These are phyloP conservation scores for Taiwanofungus camphoratus DNA, from an alignment of 1,284 basidiomycete genomes.

Conservation along the genomic window DNA sequence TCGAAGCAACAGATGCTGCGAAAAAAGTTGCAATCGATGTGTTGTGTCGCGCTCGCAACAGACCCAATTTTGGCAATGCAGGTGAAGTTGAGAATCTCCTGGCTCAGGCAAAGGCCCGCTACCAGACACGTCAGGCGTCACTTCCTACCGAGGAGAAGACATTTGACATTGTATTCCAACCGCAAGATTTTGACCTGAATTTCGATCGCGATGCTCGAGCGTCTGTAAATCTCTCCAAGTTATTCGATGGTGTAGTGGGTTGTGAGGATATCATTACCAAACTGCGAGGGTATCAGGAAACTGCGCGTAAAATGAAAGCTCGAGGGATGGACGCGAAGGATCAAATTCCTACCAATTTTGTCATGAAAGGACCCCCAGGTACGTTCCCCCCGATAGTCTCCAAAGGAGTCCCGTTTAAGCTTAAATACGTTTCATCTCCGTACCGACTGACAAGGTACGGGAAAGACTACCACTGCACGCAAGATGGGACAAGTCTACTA, in stretches of 20 bases:
- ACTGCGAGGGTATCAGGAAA: constrained; percentile 45
- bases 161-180: constrained; percentile 43
- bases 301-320: constrained; percentile 38
- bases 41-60: constrained; percentile 43
- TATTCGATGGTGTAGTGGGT: constrained; percentile 60
- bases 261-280: constrained; percentile 46
- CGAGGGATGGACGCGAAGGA: constrained; percentile 31
- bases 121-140: constrained; percentile 38
- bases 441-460: constrained; percentile 25
- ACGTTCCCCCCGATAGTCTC: too few species aligned
- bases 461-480: constrained; percentile 39
- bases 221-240: constrained; percentile 41
- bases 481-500: constrained; percentile 51
- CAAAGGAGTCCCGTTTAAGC: not conserved
- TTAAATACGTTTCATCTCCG: not conserved
- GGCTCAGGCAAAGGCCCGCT: constrained; percentile 44
- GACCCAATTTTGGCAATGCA: constrained; percentile 63
- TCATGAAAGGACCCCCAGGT: constrained; percentile 72
- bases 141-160: constrained; percentile 28
- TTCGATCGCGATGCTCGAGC: constrained; percentile 44
- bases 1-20: constrained; percentile 48
- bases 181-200: constrained; percentile 58
- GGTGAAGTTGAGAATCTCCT: constrained; percentile 66
- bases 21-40: constrained; percentile 50
- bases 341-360: constrained; percentile 57